A percentile compares a stretch with the other conserved stretches of the same genome.
Conservation (phyloP, 78 protist species). For the Polysphondylium violaceum region DNA sequence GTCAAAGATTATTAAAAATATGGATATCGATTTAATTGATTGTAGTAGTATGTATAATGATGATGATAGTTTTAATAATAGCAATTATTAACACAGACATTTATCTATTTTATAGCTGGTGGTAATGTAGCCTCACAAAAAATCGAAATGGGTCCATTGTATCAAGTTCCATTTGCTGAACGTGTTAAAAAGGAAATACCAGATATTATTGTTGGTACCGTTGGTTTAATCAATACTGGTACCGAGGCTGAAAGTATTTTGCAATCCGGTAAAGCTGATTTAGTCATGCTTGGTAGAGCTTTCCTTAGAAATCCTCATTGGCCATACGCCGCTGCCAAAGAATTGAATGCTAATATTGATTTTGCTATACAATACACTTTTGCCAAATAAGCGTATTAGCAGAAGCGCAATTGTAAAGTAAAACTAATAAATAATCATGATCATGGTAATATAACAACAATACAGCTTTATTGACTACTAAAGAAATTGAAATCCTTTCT, state of each 20-base stretch:
- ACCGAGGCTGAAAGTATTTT: constrained; percentile 1
- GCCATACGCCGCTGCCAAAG: constrained; percentile 12
- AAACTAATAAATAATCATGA: no score
- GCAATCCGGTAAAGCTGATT: not conserved
- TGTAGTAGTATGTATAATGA: no score
- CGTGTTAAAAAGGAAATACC: constrained; percentile 1
- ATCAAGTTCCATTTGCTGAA: constrained; percentile 41
- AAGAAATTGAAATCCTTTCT: no score
- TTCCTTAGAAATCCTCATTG: constrained; percentile 48
- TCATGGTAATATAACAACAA: no score
- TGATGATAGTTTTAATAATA: no score
- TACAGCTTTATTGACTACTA: no score
- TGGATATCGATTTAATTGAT: constrained; percentile 42
- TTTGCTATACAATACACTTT: constrained; percentile 45
- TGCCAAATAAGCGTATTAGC: no score
- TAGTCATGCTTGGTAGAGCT: constrained; percentile 32
- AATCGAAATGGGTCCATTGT: not conserved
- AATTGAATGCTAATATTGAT: constrained; percentile 12
- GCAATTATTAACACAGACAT: no score
- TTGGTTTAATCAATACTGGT: constrained; percentile 31
- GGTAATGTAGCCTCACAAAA: constrained; percentile 18
- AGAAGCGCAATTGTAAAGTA: no score
- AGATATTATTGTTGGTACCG: not conserved
- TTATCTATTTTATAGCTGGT: constrained; percentile 35
- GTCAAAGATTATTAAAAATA: not conserved